Percentiles rank a stretch among this genome's conserved stretches.
Conservation (phyloP, 2,329 filamentous ascomycete species). For the Mycogone perniciosa region DNA sequence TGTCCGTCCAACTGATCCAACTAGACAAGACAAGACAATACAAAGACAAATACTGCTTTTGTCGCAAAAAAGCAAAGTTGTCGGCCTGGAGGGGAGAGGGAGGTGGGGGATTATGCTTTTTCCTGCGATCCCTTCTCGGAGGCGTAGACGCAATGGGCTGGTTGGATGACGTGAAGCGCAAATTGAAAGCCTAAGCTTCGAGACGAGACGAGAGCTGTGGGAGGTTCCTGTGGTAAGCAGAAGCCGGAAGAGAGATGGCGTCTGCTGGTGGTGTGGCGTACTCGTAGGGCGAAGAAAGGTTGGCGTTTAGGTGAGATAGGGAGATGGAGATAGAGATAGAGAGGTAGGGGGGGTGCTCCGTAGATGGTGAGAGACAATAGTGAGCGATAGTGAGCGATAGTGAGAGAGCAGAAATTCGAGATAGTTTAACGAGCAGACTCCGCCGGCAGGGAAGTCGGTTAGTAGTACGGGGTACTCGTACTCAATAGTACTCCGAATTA, state of each 20-base stretch:
- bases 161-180: not conserved
- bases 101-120: not conserved
- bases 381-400: not conserved
- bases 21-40: not conserved
- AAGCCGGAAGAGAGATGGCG: not conserved
- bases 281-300: not conserved
- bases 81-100: not conserved
- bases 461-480: no score
- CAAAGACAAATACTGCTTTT: not conserved
- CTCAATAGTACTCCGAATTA: no score
- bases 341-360: not conserved
- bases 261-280: not conserved
- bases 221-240: no score
- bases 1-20: no score
- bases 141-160: not conserved
- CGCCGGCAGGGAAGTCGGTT: no score
- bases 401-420: no score
- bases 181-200: not conserved
- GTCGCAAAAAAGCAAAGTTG: not conserved
- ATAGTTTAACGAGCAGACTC: no score
- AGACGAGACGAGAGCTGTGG: not conserved
- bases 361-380: not conserved
- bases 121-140: not conserved
- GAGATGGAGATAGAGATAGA: not conserved
- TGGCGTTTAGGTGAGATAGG: not conserved